These are phyloP conservation scores for Trichosporon asahii DNA, from an alignment of 1,284 basidiomycete genomes.

Conservation along the genomic window DNA sequence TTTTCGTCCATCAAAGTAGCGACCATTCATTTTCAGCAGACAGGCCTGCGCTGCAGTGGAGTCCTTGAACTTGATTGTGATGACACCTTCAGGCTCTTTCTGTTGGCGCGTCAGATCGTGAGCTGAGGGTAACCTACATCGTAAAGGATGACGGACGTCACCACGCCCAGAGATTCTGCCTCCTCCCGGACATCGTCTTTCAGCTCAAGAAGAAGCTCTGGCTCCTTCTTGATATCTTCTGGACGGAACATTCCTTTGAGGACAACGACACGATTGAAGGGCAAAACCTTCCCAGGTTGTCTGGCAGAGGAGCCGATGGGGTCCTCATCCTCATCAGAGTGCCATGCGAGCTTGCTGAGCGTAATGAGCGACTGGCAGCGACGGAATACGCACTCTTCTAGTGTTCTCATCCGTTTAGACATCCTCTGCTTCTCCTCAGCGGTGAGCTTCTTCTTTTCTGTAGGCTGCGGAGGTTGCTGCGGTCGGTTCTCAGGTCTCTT, in stretches of 20 bases:
- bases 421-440: conserved; percentile 76
- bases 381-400: conserved; percentile 66
- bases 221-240: conserved; percentile 80
- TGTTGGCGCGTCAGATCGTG: conserved; percentile 46
- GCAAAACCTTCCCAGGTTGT: conserved; percentile 52
- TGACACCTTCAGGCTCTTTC: conserved; percentile 90
- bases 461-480: conserved; percentile 58
- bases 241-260: conserved; percentile 93
- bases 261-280: conserved; percentile 76
- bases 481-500: conserved; percentile 67
- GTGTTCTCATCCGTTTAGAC: conserved; percentile 74
- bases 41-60: conserved; percentile 83
- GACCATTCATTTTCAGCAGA: conserved; percentile 90
- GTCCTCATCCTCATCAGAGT: conserved; percentile 43
- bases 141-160: conserved; percentile 94
- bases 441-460: conserved; percentile 60
- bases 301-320: conserved; percentile 33
- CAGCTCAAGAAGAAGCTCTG: conserved; percentile 66
- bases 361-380: not conserved
- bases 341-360: conserved; percentile 48
- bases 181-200: conserved; percentile 55
- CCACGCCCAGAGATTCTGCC: conserved; percentile 83
- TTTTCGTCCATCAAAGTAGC: conserved; percentile 78
- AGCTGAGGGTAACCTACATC: conserved; percentile 62
- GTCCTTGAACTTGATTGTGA: conserved; percentile 94